A percentile compares a stretch with the other conserved stretches of the same genome.
Conservation (phyloP, 345 rosid genomes). For the Camelina sativa region DNA sequence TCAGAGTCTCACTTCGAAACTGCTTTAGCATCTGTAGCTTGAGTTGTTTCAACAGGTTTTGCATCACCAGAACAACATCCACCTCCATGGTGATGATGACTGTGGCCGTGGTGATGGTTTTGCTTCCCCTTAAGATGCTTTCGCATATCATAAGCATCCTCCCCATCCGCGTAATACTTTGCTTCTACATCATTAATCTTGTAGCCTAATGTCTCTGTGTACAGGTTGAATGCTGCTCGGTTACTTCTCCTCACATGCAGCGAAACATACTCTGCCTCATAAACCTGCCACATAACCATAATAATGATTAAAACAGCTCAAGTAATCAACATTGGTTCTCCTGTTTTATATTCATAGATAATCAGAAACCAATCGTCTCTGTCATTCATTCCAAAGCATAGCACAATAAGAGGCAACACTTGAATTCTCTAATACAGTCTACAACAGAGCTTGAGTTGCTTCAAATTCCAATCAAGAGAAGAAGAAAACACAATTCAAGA, state of each 20-base stretch:
- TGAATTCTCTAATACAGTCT: background rate
- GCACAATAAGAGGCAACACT: constrained; percentile 9
- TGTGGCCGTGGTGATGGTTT: constrained; percentile 65
- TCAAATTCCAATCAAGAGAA: constrained; percentile 16
- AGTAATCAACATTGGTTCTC: background rate
- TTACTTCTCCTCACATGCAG: constrained; percentile 96
- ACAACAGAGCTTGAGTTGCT: constrained; percentile 13
- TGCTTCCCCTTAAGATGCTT: constrained; percentile 91
- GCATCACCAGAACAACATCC: constrained; percentile 79
- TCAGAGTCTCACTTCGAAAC: constrained; percentile 55
- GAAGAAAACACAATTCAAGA: constrained; percentile 5
- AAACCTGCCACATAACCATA: constrained; percentile 55
- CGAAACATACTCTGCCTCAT: constrained; percentile 91
- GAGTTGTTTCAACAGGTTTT: constrained; percentile 54
- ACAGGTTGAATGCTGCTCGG: constrained; percentile 90
- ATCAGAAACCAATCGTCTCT: background rate
- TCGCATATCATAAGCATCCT: constrained; percentile 98
- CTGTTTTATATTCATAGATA: background rate
- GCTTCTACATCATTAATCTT: constrained; percentile 95
- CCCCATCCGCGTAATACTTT: constrained; percentile 97
- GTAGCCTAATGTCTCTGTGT: constrained; percentile 85
- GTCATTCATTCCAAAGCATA: constrained; percentile 3
- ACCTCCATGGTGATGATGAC: constrained; percentile 76
- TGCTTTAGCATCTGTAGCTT: constrained; percentile 56
- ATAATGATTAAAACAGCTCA: constrained; percentile 17